phyloP scores from a whole-genome alignment of 2,329 filamentous ascomycete genomes.

The Fusarium torreyae region DNA sequence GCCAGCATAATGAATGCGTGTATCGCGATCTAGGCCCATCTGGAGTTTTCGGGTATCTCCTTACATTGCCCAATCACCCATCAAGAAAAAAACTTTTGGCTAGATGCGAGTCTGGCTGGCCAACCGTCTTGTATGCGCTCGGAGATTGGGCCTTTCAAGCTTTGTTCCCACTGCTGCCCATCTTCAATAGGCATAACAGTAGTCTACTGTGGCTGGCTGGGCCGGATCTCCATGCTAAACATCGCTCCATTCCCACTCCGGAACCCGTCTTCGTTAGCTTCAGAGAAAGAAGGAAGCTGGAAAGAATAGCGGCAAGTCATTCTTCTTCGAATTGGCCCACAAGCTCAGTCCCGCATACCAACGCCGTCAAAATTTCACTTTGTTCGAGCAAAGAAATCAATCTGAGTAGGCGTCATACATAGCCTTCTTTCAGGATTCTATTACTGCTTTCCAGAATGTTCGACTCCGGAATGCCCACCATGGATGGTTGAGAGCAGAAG shows the following conservation, averaged over 20 bases:
- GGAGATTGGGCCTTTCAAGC: conserved; percentile 12
- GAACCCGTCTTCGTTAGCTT: conserved; percentile 18
- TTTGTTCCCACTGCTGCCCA: conserved; percentile 13
- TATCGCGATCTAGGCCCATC: conserved; percentile 10
- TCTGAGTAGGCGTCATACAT: background rate
- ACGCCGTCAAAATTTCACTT: background rate
- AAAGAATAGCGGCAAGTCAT: background rate
- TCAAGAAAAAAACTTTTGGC: conserved; percentile 13
- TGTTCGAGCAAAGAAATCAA: background rate
- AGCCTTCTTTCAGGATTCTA: background rate
- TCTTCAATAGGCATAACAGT: conserved; percentile 26
- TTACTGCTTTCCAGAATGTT: conserved; percentile 14
- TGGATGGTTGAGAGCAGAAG: background rate
- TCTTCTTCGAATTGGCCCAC: background rate
- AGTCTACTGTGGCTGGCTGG: conserved; percentile 38
- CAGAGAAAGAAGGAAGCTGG: conserved; percentile 4
- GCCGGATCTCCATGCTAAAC: conserved; percentile 24
- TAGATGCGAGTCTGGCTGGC: background rate
- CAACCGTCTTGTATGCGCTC: background rate
- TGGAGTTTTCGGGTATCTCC: conserved; percentile 15
- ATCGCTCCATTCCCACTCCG: conserved; percentile 38
- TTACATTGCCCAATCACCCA: conserved; percentile 4
- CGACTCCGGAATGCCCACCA: conserved; percentile 5
- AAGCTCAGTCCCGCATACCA: background rate
- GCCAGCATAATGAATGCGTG: conserved; percentile 4